Conservation (phyloP, 1,284 basidiomycete genomes). For the Sphagnurus paluster region DNA sequence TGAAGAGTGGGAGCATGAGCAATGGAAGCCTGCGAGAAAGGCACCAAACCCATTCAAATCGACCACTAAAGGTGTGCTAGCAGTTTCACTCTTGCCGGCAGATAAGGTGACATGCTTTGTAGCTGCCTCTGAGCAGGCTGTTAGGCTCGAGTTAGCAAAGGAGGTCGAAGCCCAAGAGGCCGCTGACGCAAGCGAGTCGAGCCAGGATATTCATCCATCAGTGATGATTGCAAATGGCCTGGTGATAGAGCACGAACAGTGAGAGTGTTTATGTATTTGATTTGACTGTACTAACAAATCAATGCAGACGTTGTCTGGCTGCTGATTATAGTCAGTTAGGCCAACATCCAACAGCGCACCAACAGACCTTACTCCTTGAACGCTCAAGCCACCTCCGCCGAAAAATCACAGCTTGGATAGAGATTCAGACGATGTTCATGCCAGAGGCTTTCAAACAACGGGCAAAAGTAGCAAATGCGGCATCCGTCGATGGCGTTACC, state of each 20-base stretch:
- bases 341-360: slow-evolving; percentile 14
- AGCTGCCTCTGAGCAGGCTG: neutral
- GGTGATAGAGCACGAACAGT: slow-evolving; percentile 18
- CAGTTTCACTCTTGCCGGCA: neutral
- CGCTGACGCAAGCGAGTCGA: neutral
- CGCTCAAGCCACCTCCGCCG: slow-evolving; percentile 13
- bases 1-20: neutral
- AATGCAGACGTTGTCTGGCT: slow-evolving; percentile 1
- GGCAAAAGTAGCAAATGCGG: neutral
- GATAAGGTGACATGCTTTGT: neutral
- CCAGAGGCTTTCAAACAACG: slow-evolving; percentile 7
- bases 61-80: neutral
- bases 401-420: slow-evolving; percentile 16
- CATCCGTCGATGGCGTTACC: neutral
- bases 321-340: slow-evolving; percentile 4
- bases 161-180: neutral
- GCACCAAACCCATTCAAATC: neutral
- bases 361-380: slow-evolving; percentile 13
- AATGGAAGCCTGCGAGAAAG: neutral
- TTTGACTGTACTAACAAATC: neutral
- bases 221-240: slow-evolving; percentile 17
- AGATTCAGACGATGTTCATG: slow-evolving; percentile 17
- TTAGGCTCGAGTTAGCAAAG: neutral
- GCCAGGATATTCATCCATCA: neutral
- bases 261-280: slow-evolving; percentile 2